Base-by-base conservation (phyloP, 2,329 filamentous ascomycete species). In the Truncatella angustata region DNA sequence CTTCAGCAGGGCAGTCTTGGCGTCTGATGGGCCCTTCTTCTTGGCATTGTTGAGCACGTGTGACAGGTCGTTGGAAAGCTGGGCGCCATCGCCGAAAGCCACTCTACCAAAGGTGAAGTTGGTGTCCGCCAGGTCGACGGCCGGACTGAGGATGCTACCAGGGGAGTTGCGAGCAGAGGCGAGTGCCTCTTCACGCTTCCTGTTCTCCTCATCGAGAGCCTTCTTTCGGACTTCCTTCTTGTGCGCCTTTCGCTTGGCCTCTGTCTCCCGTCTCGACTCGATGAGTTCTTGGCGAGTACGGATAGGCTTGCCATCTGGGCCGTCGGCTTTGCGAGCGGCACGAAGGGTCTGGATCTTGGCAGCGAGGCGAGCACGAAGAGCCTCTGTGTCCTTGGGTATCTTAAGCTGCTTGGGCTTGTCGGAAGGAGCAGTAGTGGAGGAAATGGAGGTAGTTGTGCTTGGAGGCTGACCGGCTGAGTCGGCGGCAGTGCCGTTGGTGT, bases 91-190 rank as follows among this genome's bases (percentile, higher is more conserved):
- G 4, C 83, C 83, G 67, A 97, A 99, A 10, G 90, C 85, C n/a
- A 99, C 85, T 32, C 90, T 87, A 28, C 92, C 91, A 69, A 97
- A 99, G 5, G 90, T 85, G 67, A 96, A 95, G 73, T 87, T 89
- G 64, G 84, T 86, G 3, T 78, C 72, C 30, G 77, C 76, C 7
- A 78, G 67, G 53, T 79, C 76, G 24, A 82, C 70, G 9, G 75
- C 71, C 0, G 81, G 79, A 61, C 78, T 82, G 69, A 84, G 77
- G 51, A 82, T 76, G 55, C 76, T 73, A 4, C 69, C 69, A 14
- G 84, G 84, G 3, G 84, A 86, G 62, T 82, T 82, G 52, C 82
- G 80, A 10, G 82, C 81, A 40, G 76, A 79, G 45, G 74, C 73
- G 26, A 87, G 72, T 10, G 82, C 81, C 63, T 84, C 81, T 63